These are phyloP conservation scores for Yamadazyma aaseri DNA, from an alignment of 1,139 yeast species.

Conservation along the genomic window DNA sequence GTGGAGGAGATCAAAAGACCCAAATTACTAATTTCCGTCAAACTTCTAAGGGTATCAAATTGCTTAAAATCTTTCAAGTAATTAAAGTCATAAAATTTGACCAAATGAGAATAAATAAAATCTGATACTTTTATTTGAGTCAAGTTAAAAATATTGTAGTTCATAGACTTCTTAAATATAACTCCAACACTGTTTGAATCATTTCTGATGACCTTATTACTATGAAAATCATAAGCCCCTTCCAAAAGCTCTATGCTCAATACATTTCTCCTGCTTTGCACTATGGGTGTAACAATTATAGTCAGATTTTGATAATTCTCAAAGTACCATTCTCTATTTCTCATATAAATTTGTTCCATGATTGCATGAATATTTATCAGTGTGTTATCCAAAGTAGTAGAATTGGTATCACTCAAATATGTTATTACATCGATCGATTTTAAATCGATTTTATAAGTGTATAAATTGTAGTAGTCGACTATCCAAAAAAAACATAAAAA, in stretches of 20 bases:
- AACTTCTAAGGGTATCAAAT: constrained; percentile 5
- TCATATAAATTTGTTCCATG: constrained; percentile 21
- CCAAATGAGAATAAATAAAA: constrained; percentile 1
- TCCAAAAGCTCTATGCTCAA: constrained; percentile 18
- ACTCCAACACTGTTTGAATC: not conserved
- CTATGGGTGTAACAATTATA: constrained; percentile 19
- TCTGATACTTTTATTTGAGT: not conserved
- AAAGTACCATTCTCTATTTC: constrained; percentile 23
- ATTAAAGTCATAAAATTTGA: constrained; percentile 1
- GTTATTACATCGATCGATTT: constrained; percentile 8
- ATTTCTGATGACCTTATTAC: not conserved
- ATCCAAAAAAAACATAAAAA: constrained; percentile 2
- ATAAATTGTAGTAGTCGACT: constrained; percentile 4
- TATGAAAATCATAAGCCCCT: constrained; percentile 16
- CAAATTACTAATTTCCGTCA: constrained; percentile 3
- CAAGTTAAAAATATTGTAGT: constrained; percentile 1
- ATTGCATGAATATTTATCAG: not conserved
- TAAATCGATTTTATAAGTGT: constrained; percentile 3
- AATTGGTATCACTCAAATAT: constrained; percentile 1
- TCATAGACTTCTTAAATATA: not conserved
- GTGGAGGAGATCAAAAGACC: not conserved
- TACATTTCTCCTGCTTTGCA: constrained; percentile 12
- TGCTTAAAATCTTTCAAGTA: constrained; percentile 1
- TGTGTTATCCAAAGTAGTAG: not conserved
- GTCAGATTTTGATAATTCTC: constrained; percentile 16